Base-by-base conservation (phyloP, 805 yeast species). In the Pichia exigua region DNA sequence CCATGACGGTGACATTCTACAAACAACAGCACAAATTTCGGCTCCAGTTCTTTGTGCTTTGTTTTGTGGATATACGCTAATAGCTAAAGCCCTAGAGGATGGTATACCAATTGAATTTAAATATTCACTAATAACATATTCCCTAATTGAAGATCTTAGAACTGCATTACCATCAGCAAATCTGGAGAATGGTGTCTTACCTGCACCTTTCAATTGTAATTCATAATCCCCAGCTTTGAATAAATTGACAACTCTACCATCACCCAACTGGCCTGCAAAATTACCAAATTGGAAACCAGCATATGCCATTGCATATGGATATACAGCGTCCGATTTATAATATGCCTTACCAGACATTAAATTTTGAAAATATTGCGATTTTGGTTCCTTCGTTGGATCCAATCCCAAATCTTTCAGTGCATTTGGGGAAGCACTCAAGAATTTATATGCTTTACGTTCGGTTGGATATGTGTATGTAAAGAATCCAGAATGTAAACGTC, bases 131-230 rank as follows among this genome's bases (percentile, higher is more conserved):
- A 87, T 85, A 46, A 92, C 74, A 54, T 87, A 91, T 64, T 92
- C 99, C 38, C 98, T 73, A 39, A 94, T 81, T 45, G 95, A 83
- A 2, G 97, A 89, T 54, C 97, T 70, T 32, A 92, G 61, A 7
- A 90, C 95, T 0, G 98, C 97, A 62, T 88, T 89, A 4, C 99
- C 99, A 68, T 92, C 99, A 0, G 97, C 98, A 73, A 91, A 92
- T 54, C 99, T 76, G 0, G 96, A 86, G 65, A 77, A 92, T 1
- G 98, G 97, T 0, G 98, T 92, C 57, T 78, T 72, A 0, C 99
- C 99, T 3, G 94, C 81, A 0, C 99, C 99, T 69, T 92, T 92
- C 56, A 92, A 68, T 68, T 92, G 98, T 2, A 92, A 58, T 56
- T 84, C 92, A 59, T 75, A 83, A 38, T 67, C 21, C 77, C 73